Percentiles rank a stretch among this genome's conserved stretches.
phyloP scores from a whole-genome alignment of 2,329 filamentous ascomycete species.

The Beauveria sp. region DNA sequence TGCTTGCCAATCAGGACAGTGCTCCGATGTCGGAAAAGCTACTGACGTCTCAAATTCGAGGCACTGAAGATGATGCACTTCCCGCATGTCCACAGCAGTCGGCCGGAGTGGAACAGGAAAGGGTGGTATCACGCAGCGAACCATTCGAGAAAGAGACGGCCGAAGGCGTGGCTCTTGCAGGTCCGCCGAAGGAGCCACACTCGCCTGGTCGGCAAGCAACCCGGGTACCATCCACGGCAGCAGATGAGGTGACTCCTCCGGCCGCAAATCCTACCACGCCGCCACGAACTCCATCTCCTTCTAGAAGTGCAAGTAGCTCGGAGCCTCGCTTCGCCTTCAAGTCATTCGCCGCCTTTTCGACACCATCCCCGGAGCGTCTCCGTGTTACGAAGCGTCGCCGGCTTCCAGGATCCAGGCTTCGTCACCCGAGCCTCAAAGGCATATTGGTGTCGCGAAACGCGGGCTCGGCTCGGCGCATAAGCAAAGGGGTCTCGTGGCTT shows the following conservation, averaged over 20 bases:
- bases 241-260: background rate
- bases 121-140: background rate
- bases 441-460: slow-evolving; percentile 29
- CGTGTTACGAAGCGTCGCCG: slow-evolving; percentile 13
- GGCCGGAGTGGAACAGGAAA: background rate
- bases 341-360: slow-evolving; percentile 45
- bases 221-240: background rate
- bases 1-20: background rate
- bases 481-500: slow-evolving; percentile 30
- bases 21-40: background rate
- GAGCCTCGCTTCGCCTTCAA: slow-evolving; percentile 42
- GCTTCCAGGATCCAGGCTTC: slow-evolving; percentile 17
- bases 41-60: background rate
- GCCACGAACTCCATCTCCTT: background rate
- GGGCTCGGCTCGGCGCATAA: slow-evolving; percentile 19
- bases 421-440: slow-evolving; percentile 25
- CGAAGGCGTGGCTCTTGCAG: background rate
- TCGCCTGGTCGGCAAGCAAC: background rate
- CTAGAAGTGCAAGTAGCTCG: slow-evolving; percentile 28
- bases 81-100: background rate
- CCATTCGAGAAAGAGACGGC: background rate
- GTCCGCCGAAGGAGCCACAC: background rate
- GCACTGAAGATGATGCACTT: background rate
- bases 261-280: background rate
- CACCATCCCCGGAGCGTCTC: slow-evolving; percentile 36